Evolutionary conservation across 1,139 yeast species (phyloP).

Genomic region (Lodderomyces metapsilosis): DNA sequence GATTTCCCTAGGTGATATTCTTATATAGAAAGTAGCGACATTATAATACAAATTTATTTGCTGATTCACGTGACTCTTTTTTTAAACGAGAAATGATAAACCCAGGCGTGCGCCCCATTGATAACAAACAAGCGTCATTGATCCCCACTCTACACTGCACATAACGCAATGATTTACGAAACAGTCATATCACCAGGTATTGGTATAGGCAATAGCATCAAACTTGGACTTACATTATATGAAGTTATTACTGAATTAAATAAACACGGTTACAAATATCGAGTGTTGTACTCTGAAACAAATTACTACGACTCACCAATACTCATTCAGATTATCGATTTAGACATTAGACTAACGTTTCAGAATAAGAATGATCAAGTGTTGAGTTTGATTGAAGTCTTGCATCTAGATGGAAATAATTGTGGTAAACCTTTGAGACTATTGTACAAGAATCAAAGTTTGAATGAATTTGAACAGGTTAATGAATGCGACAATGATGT

Average conservation of each 20-base stretch:
- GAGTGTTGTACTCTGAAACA: conserved; percentile 26
- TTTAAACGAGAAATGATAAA: not conserved
- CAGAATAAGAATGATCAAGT: conserved; percentile 37
- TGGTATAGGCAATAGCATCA: conserved; percentile 31
- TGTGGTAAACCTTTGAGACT: conserved; percentile 18
- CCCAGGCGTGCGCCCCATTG: too few relatives aligned
- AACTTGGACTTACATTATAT: conserved; percentile 29
- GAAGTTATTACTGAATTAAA: conserved; percentile 23
- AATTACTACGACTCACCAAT: conserved; percentile 33
- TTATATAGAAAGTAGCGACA: conserved; percentile 11
- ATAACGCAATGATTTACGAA: conserved; percentile 24
- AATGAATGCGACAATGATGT: not conserved
- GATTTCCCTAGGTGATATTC: conserved; percentile 26
- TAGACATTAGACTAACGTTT: conserved; percentile 42
- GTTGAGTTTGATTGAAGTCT: conserved; percentile 47
- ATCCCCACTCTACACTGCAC: too few relatives aligned
- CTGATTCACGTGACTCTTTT: not conserved
- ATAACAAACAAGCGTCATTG: too few relatives aligned
- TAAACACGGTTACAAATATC: conserved; percentile 25
- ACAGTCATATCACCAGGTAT: conserved; percentile 32
- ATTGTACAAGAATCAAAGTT: conserved; percentile 30
- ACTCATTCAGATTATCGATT: conserved; percentile 26
- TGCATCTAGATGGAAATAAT: conserved; percentile 21
- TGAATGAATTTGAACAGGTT: conserved; percentile 24
- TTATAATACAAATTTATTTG: not conserved